Evolutionary conservation across 352 stramenopile genomes (phyloP), one percentile per base, ranked within the genome.

Genomic region (Aphanomyces invadans): DNA sequence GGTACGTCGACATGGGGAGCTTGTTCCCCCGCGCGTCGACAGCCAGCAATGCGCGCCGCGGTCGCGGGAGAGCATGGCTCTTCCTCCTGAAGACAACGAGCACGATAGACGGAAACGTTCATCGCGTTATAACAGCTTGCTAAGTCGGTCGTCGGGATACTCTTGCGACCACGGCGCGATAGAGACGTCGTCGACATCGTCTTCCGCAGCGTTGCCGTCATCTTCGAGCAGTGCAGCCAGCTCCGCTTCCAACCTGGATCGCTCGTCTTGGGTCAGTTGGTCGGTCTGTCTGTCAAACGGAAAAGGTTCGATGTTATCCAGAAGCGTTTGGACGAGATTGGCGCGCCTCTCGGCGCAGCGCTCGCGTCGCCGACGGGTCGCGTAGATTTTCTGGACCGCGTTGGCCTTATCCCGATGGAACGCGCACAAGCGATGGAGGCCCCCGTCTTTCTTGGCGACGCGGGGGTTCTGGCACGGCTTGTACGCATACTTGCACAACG

Each of bases 331-430:
- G 5, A 57, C 49, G 49, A 57, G 49, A 2, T 57, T 29, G 19
- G 19, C 17, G 7, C 4, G 12, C 49, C 15, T 32, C 2, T 57
- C 49, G 12, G 25, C 4, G 11, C 49, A 26, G 15, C 49, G 49
- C 23, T 57, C 49, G 11, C n/a, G 49, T 21, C 49, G 49, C 29
- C 49, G 49, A 38, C 23, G 15, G 4, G 49, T 65, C 26, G 51
- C 54, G n/a, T 65, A 65, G 26, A 29, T 21, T 23, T 29, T 33
- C 51, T 71, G 67, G 32, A 60, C 32, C 12, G 49, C 67, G 33
- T 71, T 71, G 21, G 67, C 67, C 23, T 69, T 68, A 9, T 67
- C 46, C 5, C 66, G 59, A 46, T 71, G 67, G 44, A 48, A 53
- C 15, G 33, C 57, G 44, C 67, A 71, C 1, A 71, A 52, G 0